Evolutionary conservation across 139 green algal genomes (phyloP).

Genomic region (Astrephomene gubernaculifera): DNA sequence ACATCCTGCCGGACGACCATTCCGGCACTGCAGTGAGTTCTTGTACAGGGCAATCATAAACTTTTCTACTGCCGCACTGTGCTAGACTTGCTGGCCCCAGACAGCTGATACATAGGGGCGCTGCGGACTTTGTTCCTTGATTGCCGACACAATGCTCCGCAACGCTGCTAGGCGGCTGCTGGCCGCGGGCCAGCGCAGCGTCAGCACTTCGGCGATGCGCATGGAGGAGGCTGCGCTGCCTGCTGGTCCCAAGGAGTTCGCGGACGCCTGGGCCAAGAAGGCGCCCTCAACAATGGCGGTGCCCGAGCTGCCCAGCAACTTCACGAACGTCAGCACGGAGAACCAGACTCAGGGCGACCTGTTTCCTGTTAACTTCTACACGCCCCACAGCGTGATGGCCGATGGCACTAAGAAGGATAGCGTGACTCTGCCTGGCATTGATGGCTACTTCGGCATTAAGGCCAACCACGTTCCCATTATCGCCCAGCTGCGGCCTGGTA

Average conservation of each 20-base stretch:
- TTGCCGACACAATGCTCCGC: slow-evolving; percentile 39
- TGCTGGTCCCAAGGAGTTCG: slow-evolving; percentile 68
- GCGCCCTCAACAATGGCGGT: slow-evolving; percentile 58
- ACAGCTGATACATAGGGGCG: slow-evolving; percentile 9
- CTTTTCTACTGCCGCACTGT: not conserved
- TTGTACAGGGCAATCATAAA: not conserved
- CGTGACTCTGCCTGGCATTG: slow-evolving; percentile 69
- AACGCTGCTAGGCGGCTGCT: slow-evolving; percentile 37
- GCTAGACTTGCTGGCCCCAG: not conserved
- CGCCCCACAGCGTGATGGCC: slow-evolving; percentile 59
- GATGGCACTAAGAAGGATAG: slow-evolving; percentile 60
- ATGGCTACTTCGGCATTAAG: slow-evolving; percentile 73
- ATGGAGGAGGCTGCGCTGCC: slow-evolving; percentile 53
- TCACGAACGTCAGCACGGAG: slow-evolving; percentile 51
- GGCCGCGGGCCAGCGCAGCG: slow-evolving; percentile 33
- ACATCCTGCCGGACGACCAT: not conserved
- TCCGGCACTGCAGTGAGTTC: not conserved
- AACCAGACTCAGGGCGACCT: slow-evolving; percentile 57
- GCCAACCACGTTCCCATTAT: slow-evolving; percentile 75
- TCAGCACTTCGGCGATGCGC: slow-evolving; percentile 16
- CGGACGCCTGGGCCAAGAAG: slow-evolving; percentile 58
- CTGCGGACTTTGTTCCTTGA: slow-evolving; percentile 6
- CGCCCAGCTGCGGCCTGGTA: slow-evolving; percentile 65
- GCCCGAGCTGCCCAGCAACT: slow-evolving; percentile 60
- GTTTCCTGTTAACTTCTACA: slow-evolving; percentile 75